phyloP scores from a whole-genome alignment of 495 filamentous ascomycete species.

The Cudoniella acicularis region DNA sequence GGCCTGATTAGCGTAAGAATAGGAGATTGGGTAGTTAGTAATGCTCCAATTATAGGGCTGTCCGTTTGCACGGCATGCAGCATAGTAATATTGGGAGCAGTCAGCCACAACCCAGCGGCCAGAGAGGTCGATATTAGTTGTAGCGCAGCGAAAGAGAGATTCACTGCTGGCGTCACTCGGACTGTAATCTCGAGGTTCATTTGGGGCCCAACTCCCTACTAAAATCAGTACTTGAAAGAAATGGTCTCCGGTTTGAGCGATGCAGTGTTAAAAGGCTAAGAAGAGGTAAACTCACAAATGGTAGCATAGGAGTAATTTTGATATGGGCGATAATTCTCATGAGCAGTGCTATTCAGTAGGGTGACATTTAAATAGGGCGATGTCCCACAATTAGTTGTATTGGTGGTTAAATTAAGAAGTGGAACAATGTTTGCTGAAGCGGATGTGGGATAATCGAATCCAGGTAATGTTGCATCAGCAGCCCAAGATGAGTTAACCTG shows the following conservation, averaged over 20 bases:
- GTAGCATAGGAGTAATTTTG: conserved; percentile 44
- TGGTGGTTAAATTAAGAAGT: conserved; percentile 32
- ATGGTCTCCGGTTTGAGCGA: background rate
- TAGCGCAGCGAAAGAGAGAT: conserved; percentile 47
- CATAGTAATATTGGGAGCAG: conserved; percentile 45
- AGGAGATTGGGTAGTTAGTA: conserved; percentile 36
- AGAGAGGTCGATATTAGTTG: conserved; percentile 34
- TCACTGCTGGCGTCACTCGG: conserved; percentile 24
- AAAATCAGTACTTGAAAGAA: background rate
- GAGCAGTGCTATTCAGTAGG: conserved; percentile 49
- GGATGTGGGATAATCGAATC: conserved; percentile 27
- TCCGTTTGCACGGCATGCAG: conserved; percentile 49
- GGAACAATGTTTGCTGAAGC: conserved; percentile 28
- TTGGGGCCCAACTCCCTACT: conserved; percentile 49
- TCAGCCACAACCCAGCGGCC: conserved; percentile 56
- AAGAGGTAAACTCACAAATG: conserved; percentile 33
- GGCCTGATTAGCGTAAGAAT: conserved; percentile 24
- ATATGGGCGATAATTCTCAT: conserved; percentile 42
- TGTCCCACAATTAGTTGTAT: conserved; percentile 53
- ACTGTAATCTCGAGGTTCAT: conserved; percentile 46
- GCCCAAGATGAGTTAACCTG: conserved; percentile 58
- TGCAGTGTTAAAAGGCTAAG: background rate
- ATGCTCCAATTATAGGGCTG: conserved; percentile 54
- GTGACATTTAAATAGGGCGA: conserved; percentile 54
- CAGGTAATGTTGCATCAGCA: conserved; percentile 27